Evolutionary conservation across 768 basidiomycete species (phyloP).

Genomic region (Mycena capillaripes): DNA sequence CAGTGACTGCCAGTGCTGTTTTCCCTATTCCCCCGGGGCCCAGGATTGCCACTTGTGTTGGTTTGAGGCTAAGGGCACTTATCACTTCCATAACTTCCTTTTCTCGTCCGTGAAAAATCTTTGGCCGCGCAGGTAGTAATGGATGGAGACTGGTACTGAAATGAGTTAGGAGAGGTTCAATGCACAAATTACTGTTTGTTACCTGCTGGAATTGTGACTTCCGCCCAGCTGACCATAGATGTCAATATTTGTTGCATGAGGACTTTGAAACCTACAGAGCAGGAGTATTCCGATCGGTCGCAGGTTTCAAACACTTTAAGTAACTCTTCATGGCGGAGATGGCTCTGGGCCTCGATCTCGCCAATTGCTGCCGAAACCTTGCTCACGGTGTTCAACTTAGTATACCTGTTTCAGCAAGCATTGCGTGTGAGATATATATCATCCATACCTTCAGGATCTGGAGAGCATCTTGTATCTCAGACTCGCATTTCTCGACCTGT

Average conservation of each 20-base stretch:
- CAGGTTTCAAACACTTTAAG: not conserved
- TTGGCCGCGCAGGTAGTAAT: not conserved
- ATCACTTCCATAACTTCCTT: not conserved
- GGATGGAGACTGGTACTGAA: not conserved
- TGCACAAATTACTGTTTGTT: not conserved
- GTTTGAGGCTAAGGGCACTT: not conserved
- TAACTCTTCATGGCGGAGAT: not conserved
- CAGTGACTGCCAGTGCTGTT: not conserved
- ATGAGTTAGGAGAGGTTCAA: not conserved
- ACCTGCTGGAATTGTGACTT: slow-evolving; percentile 4
- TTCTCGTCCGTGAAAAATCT: slow-evolving; percentile 4
- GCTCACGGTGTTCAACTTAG: not conserved
- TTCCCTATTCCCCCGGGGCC: slow-evolving; percentile 2
- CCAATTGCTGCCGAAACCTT: not conserved
- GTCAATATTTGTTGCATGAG: not conserved
- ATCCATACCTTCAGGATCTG: not conserved
- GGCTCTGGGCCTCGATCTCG: not conserved
- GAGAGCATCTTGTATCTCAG: not conserved
- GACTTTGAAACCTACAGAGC: not conserved
- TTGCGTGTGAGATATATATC: too few relatives aligned
- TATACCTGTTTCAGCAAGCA: not conserved
- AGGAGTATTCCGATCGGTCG: not conserved
- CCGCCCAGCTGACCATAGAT: not conserved
- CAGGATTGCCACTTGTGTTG: not conserved
- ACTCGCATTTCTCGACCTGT: not conserved